Base-by-base conservation (phyloP, 306 rosid species). In the Mucuna pruriens region DNA sequence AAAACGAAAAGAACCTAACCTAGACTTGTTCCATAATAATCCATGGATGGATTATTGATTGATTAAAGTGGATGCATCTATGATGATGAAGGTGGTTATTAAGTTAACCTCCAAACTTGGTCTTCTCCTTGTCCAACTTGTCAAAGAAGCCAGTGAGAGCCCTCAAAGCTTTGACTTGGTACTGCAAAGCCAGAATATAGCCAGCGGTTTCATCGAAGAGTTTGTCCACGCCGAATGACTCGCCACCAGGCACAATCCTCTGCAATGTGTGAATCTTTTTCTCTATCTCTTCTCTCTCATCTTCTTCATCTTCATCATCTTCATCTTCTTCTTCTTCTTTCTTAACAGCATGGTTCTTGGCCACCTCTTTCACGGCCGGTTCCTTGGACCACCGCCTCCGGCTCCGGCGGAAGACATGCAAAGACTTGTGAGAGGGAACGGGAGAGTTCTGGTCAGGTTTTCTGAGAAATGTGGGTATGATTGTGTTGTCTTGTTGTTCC, bases 181-280 rank as follows among this genome's bases (percentile, higher is more conserved):
- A 86, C 86, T 90, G 98, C 85, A 95, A 87, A 4, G 91, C 70
- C 77, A 91, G 22, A 25, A 95, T 95, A 76, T 95, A 95, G 0
- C 84, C 92, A 22, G 99, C 99, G 36, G 99, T 95, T 69, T 93
- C 92, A 74, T 95, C 97, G 34, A 95, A 95, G 0, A 95, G 96
- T 67, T 89, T 84, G 84, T 93, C 99, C 9, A 89, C 94, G 2
- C 87, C 97, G 2, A 87, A 84, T 4, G 90, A 83, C 40, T 89
- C 98, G 0, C 97, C 96, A 4, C 92, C 92, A 0, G 99, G 99
- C 29, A 95, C 98, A 58, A 95, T 89, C 87, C 80, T 90, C 92
- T 95, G 94, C 86, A 95, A 86, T 74, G 98, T 92, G 71, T 88
- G 79, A 22, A 95, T 95, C 94, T 90, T 95, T 58, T 58, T 81